phyloP scores from a whole-genome alignment of 306 rosid species.

The Glycyrrhiza uralensis region DNA sequence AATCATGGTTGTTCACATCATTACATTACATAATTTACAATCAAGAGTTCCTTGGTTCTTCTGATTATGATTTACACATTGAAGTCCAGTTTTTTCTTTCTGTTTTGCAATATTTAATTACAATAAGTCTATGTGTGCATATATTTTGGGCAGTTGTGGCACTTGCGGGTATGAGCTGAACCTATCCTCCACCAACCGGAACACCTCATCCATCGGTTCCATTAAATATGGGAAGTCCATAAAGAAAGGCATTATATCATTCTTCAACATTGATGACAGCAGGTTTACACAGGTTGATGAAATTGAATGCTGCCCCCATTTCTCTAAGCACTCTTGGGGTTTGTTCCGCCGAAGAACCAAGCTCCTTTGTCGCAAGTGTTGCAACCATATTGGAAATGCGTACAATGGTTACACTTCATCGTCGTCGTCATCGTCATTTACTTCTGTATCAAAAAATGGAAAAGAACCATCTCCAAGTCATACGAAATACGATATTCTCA shows the following conservation, averaged over 20 bases:
- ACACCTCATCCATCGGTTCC: conserved; percentile 67
- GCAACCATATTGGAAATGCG: conserved; percentile 69
- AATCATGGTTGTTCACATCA: background rate
- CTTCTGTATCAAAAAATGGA: conserved; percentile 43
- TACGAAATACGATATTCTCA: conserved; percentile 59
- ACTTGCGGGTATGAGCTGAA: conserved; percentile 81
- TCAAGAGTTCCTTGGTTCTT: background rate
- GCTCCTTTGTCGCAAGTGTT: conserved; percentile 89
- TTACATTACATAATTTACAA: background rate
- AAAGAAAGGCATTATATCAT: conserved; percentile 79
- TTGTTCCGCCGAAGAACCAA: conserved; percentile 66
- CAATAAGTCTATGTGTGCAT: conserved; percentile 8
- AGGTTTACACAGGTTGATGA: conserved; percentile 78
- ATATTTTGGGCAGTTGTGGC: conserved; percentile 79
- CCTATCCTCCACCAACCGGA: conserved; percentile 69
- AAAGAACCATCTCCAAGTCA: conserved; percentile 42
- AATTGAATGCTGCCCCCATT: conserved; percentile 63
- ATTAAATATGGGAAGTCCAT: conserved; percentile 83
- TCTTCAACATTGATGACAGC: conserved; percentile 68
- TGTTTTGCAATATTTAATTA: background rate
- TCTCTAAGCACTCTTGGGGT: conserved; percentile 68
- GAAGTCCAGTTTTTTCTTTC: background rate
- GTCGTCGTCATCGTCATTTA: conserved; percentile 40
- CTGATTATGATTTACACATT: background rate
- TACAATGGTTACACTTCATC: conserved; percentile 40